Evolutionary conservation across 306 rosid species (phyloP), one percentile per base, ranked within the genome.

Genomic region (Hippophae tibetana): DNA sequence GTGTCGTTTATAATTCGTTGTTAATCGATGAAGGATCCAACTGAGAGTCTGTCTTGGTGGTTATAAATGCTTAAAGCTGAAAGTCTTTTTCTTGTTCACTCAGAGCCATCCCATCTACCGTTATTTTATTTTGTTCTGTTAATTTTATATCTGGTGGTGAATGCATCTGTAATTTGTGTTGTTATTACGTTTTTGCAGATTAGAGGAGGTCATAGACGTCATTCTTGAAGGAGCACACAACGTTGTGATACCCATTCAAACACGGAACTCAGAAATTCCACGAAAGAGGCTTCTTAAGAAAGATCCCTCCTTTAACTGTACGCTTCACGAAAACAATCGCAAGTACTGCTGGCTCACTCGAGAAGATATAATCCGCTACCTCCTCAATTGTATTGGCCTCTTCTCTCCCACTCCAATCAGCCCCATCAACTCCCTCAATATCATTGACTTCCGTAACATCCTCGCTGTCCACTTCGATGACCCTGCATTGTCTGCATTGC

Each of bases 271-370:
- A 25, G 25, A 10, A 7, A 41, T 53, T 10, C 27, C 74, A 47
- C 77, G 72, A 62, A 77, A 53, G 12, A 77, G 25, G 72, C 73
- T 67, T 3, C 40, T 56, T 5, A 54, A 74, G 41, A 61, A 52
- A 13, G 26, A 55, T 43, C 3, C 62, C n/a, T 59, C 52, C 53
- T 47, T 60, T 44, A 78, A 79, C 10, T n/a, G 71, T 0, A 61
- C 71, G 3, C 11, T 62, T n/a, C 88, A 85, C 67, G 68, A 31
- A 31, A 31, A 81, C 62, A 57, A 63, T 40, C 69, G 18, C 2
- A 70, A 68, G 42, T 92, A 80, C 61, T 88, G 99, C 70, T 92
- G 99, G 96, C 72, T 92, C 45, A 72, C 84, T n/a, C 94, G 84
- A 55, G 99, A 92, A 74, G 97, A 92, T 60, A 57, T 92, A 26